Base-by-base conservation (phyloP, 495 filamentous ascomycete species). In the Xylaria cubensis region DNA sequence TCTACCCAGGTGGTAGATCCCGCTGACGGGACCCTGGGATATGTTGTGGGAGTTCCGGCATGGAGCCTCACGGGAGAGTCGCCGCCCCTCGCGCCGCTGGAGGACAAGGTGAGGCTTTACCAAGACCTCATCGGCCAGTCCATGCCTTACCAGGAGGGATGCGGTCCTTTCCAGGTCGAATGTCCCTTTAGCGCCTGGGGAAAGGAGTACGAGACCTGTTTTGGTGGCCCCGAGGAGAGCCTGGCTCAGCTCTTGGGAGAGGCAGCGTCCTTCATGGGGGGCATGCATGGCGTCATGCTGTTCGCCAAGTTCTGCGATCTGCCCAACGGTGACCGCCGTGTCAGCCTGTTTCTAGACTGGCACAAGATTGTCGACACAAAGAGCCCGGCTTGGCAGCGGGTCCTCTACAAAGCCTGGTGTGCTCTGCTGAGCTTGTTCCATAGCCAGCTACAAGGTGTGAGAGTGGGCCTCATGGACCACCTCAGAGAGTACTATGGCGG, bases 381-480 rank as follows among this genome's bases (percentile, higher is more conserved):
- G 42, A 51, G n/a, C 48, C 48, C 36, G 19, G 56, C 32, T 19
- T 62, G 34, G 59, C 34, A 39, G 17, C 59, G 59, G 13, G 13
- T 19, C n/a, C 34, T 62, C 10, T 62, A 62, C 10, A 39, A 62
- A 13, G 59, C 59, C 19, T 62, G 36, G 59, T 62, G 59, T 24
- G 59, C 59, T 1, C n/a, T 62, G 36, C 36, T 62, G 59, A 42
- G n/a, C 59, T 24, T 62, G 36, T 21, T 39, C 34, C 7, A 42
- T 19, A 13, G 4, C 17, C 59, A 62, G 59, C 36, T 62, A 0
- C 15, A 9, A 3, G 59, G 59, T 5, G 8, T 39, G 32, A 62
- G n/a, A 36, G 7, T 42, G 34, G n/a, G 19, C n/a, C 59, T 62
- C 2, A 42, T 39, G 59, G 59, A 39, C 36, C 36, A 62, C 59